These are phyloP conservation scores for Raffaelea arxii DNA, from an alignment of 2,329 filamentous ascomycete genomes.

Conservation along the genomic window DNA sequence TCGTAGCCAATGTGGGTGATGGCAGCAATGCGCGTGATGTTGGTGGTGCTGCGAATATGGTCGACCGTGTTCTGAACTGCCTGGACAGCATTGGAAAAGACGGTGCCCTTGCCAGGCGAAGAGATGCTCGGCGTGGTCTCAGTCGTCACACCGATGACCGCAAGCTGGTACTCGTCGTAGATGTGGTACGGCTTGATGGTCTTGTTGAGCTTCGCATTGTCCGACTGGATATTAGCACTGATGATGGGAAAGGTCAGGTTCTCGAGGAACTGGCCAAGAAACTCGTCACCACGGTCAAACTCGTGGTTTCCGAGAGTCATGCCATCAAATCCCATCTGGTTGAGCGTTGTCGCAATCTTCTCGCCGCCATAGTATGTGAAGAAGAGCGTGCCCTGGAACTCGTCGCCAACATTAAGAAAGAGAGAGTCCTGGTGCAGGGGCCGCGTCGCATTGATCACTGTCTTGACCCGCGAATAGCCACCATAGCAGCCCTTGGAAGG, in stretches of 20 bases:
- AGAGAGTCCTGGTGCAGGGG: constrained; percentile 50
- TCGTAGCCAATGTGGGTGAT: constrained; percentile 61
- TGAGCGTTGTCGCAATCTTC: constrained; percentile 58
- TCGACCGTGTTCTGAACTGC: constrained; percentile 53
- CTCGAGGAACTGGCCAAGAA: constrained; percentile 49
- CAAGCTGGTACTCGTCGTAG: constrained; percentile 50
- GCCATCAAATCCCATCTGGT: constrained; percentile 55
- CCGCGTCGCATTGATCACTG: constrained; percentile 41
- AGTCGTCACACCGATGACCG: constrained; percentile 56
- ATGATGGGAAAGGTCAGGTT: constrained; percentile 58
- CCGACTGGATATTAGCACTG: constrained; percentile 53
- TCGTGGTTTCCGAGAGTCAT: constrained; percentile 62
- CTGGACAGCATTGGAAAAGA: constrained; percentile 45
- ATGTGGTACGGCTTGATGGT: constrained; percentile 58
- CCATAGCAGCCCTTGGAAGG: constrained; percentile 50
- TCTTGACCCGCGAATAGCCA: constrained; percentile 55
- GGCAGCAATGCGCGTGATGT: constrained; percentile 55
- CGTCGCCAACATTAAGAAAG: constrained; percentile 57
- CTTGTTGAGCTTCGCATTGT: constrained; percentile 47
- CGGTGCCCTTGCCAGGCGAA: constrained; percentile 46
- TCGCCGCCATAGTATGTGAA: constrained; percentile 57
- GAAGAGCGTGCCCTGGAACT: constrained; percentile 60
- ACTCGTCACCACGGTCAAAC: constrained; percentile 55
- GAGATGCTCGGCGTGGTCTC: constrained; percentile 48
- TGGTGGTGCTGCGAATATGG: constrained; percentile 49